A percentile compares a stretch with the other conserved stretches of the same genome.
Conservation (phyloP, 2,329 filamentous ascomycete species). For the Penicillium sp. region DNA sequence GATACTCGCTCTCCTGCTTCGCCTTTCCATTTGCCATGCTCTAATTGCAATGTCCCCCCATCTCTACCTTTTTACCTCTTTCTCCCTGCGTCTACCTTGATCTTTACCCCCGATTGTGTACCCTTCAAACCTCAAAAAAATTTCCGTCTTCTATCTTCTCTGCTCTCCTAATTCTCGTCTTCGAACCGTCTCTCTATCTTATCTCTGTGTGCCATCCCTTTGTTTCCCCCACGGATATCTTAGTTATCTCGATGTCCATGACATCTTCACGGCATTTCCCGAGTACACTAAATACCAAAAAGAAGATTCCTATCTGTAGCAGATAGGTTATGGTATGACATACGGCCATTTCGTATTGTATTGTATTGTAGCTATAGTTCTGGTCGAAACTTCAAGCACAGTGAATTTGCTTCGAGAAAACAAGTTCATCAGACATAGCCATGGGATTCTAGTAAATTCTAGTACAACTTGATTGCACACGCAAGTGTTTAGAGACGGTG, state of each 20-base stretch:
- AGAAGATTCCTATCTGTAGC: conserved; percentile 20
- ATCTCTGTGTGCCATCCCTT: conserved; percentile 22
- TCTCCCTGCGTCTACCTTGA: conserved; percentile 14
- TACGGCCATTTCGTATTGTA: not conserved
- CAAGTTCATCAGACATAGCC: too few relatives aligned
- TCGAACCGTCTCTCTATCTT: conserved; percentile 19
- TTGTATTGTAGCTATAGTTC: not conserved
- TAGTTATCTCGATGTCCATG: conserved; percentile 21
- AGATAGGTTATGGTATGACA: conserved; percentile 20
- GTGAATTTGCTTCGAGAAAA: too few relatives aligned
- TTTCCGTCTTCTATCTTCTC: conserved; percentile 17
- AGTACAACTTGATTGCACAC: not conserved
- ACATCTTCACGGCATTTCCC: conserved; percentile 21
- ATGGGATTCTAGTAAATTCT: not conserved
- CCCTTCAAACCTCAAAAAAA: conserved; percentile 25
- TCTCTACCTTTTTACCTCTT: conserved; percentile 6
- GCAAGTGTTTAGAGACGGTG: not conserved
- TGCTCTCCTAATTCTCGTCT: conserved; percentile 25
- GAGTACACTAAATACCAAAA: conserved; percentile 23
- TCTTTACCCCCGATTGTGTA: conserved; percentile 13
- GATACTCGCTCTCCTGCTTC: conserved; percentile 16
- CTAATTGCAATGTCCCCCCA: conserved; percentile 8
- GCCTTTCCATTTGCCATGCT: conserved; percentile 14
- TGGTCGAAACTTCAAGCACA: not conserved
- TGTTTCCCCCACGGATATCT: conserved; percentile 19